Conservation (phyloP, 2,329 filamentous ascomycete species). For the Capronia epimyces region DNA sequence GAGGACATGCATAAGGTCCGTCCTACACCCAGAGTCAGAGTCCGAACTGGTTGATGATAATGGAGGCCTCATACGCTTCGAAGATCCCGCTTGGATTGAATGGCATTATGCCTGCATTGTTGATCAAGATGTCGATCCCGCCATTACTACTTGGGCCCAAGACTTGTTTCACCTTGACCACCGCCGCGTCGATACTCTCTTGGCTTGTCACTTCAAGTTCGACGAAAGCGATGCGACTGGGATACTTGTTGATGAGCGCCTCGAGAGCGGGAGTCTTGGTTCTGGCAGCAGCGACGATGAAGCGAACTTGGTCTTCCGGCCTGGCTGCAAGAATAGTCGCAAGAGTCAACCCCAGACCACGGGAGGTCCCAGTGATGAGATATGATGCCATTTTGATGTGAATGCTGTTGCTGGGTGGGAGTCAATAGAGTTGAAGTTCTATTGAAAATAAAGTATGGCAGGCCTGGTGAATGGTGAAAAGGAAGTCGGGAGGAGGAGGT, state of each 20-base stretch:
- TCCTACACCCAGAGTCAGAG: too few relatives aligned
- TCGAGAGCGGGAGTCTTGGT: slow-evolving; percentile 31
- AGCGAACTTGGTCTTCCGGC: slow-evolving; percentile 34
- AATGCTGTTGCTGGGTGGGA: too few relatives aligned
- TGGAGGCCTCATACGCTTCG: slow-evolving; percentile 11
- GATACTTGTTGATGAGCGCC: slow-evolving; percentile 30
- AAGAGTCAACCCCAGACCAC: slow-evolving; percentile 37
- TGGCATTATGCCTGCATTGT: slow-evolving; percentile 40
- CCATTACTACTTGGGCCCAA: slow-evolving; percentile 32
- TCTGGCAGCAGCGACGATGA: slow-evolving; percentile 41
- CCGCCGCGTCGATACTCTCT: slow-evolving; percentile 36
- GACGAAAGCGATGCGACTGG: slow-evolving; percentile 36
- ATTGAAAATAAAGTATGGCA: too few relatives aligned
- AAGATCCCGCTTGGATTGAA: slow-evolving; percentile 1
- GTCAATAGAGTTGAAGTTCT: too few relatives aligned
- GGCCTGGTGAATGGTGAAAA: too few relatives aligned
- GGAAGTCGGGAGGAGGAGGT: too few relatives aligned
- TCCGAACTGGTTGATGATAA: not conserved
- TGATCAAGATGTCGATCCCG: slow-evolving; percentile 45
- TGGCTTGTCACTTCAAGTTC: slow-evolving; percentile 37
- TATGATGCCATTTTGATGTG: slow-evolving; percentile 34
- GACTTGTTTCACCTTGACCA: slow-evolving; percentile 31
- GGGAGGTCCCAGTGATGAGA: slow-evolving; percentile 36
- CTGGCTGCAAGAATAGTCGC: slow-evolving; percentile 30
- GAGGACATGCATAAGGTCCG: slow-evolving; percentile 31